Evolutionary conservation across 140 eudicot genomes (phyloP).

Genomic region (Erigeron philadelphicus): DNA sequence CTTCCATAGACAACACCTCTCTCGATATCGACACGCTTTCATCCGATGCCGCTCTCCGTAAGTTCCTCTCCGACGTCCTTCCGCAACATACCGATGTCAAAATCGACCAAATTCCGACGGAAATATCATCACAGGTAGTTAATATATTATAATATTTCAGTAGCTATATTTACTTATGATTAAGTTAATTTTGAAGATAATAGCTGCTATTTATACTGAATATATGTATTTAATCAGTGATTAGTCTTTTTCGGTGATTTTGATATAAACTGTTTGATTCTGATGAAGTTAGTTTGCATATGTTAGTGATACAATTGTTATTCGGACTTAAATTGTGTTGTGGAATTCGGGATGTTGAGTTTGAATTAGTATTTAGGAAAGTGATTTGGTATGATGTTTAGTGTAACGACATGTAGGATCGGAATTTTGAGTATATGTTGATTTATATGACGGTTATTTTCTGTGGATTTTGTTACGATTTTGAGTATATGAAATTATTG

Average conservation of each 20-base stretch:
- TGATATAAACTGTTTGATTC: background rate
- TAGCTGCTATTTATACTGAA: background rate
- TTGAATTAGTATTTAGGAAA: background rate
- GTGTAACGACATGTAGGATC: background rate
- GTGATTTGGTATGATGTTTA: conserved; percentile 18
- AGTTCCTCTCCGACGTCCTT: conserved; percentile 60
- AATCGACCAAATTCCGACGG: conserved; percentile 16
- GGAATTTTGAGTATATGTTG: too few species aligned
- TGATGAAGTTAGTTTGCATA: background rate
- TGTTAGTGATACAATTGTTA: background rate
- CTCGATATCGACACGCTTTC: conserved; percentile 40
- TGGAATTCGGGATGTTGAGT: background rate
- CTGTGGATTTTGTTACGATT: too few species aligned
- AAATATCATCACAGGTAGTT: conserved; percentile 26
- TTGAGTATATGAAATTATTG: background rate
- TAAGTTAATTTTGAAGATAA: background rate
- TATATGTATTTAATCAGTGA: background rate
- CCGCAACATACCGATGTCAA: conserved; percentile 46
- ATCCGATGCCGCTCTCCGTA: conserved; percentile 46
- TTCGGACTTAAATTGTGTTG: background rate
- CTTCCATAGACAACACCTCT: conserved; percentile 22
- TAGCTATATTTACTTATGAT: background rate
- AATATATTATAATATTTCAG: background rate
- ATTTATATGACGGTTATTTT: too few species aligned
- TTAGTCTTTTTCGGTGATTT: background rate